Conservation (phyloP, 352 stramenopile genomes). For the Pythium plurisporium region DNA sequence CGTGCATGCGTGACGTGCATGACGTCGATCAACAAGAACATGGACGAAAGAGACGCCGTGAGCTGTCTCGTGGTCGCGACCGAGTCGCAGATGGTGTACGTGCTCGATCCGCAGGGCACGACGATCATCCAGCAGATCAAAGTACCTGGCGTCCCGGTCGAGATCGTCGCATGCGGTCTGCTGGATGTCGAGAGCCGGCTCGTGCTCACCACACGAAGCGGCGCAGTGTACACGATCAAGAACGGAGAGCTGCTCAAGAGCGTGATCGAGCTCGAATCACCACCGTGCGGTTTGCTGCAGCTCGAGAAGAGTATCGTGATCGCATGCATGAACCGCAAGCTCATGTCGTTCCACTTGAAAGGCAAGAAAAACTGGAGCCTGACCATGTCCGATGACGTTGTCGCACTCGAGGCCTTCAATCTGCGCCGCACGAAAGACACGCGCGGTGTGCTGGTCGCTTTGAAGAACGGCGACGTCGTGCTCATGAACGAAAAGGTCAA, state of each 20-base stretch:
- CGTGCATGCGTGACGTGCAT: conserved; percentile 82
- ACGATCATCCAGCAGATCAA: conserved; percentile 66
- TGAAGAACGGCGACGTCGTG: conserved; percentile 80
- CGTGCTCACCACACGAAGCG: conserved; percentile 81
- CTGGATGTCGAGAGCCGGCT: conserved; percentile 86
- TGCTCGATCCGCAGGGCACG: conserved; percentile 72
- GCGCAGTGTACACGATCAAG: conserved; percentile 88
- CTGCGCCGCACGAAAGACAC: conserved; percentile 71
- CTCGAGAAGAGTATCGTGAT: conserved; percentile 85
- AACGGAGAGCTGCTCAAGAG: conserved; percentile 84
- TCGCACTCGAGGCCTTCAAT: conserved; percentile 74
- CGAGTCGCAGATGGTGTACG: conserved; percentile 73
- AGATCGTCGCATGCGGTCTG: conserved; percentile 65
- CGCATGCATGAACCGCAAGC: conserved; percentile 81
- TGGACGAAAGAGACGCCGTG: conserved; percentile 75
- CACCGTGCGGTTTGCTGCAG: conserved; percentile 66
- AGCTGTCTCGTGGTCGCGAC: conserved; percentile 86
- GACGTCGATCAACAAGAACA: conserved; percentile 86
- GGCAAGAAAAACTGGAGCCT: conserved; percentile 90
- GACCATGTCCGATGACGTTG: conserved; percentile 78
- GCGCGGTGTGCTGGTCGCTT: conserved; percentile 74
- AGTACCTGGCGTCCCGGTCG: conserved; percentile 64
- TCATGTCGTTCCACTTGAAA: conserved; percentile 88
- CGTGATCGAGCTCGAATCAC: conserved; percentile 85
- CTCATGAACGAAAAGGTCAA: conserved; percentile 90